phyloP scores from a whole-genome alignment of 371 early-diverging fungal genomes.

The Chytridium lagenaria region DNA sequence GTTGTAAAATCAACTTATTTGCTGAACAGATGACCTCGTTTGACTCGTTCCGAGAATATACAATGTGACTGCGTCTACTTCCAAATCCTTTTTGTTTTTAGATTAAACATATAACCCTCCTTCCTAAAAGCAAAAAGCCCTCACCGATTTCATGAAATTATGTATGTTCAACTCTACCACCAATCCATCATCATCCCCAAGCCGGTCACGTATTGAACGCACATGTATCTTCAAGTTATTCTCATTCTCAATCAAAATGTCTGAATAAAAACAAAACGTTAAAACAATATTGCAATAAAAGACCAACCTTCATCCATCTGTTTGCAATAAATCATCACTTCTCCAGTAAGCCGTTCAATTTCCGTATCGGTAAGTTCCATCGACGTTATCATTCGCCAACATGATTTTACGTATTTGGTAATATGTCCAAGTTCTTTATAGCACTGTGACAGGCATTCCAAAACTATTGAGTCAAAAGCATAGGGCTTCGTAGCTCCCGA shows the following conservation, averaged over 20 bases:
- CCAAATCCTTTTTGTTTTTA: not conserved
- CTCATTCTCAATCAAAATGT: slow-evolving; percentile 59
- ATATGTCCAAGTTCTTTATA: slow-evolving; percentile 64
- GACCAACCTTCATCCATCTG: slow-evolving; percentile 54
- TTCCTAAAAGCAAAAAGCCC: not conserved
- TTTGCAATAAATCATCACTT: slow-evolving; percentile 56
- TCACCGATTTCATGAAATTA: slow-evolving; percentile 66
- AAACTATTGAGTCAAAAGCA: slow-evolving; percentile 70
- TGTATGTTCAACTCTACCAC: slow-evolving; percentile 47
- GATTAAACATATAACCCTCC: too few relatives aligned
- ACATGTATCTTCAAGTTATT: slow-evolving; percentile 69
- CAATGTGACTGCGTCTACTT: not conserved
- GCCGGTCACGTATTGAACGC: slow-evolving; percentile 63
- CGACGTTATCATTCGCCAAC: slow-evolving; percentile 65
- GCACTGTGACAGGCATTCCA: slow-evolving; percentile 74
- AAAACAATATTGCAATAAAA: slow-evolving; percentile 5
- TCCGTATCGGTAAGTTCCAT: slow-evolving; percentile 49
- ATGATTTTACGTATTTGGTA: slow-evolving; percentile 64
- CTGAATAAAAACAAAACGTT: slow-evolving; percentile 34
- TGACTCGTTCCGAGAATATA: slow-evolving; percentile 57
- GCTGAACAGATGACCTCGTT: slow-evolving; percentile 59
- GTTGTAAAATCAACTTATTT: slow-evolving; percentile 55
- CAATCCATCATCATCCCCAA: slow-evolving; percentile 53
- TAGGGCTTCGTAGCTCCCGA: slow-evolving; percentile 77
- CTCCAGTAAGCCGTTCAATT: slow-evolving; percentile 58